These are phyloP conservation scores for Flaveria brownii DNA, from an alignment of 129 eudicot species.

Conservation along the genomic window DNA sequence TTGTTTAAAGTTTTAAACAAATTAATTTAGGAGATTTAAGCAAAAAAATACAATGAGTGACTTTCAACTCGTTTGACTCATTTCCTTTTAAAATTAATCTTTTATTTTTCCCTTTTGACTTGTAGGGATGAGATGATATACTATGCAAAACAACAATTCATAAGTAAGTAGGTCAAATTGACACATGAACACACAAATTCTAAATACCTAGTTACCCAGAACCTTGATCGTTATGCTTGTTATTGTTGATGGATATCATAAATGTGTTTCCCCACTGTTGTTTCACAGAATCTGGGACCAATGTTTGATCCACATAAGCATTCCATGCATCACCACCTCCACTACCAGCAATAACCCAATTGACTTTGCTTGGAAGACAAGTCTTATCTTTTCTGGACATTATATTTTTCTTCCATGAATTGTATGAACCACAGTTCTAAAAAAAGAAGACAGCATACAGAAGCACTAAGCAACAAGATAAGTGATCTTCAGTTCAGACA, in stretches of 20 bases:
- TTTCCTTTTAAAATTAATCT: not conserved
- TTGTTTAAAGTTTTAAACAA: not conserved
- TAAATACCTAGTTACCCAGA: constrained; percentile 40
- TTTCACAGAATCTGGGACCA: constrained; percentile 65
- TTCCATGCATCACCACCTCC: constrained; percentile 70
- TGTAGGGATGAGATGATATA: not conserved
- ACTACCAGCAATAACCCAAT: constrained; percentile 72
- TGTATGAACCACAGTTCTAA: constrained; percentile 50
- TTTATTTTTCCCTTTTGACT: not conserved
- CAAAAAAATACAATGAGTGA: not conserved
- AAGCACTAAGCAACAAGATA: not conserved
- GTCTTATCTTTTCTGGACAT: constrained; percentile 31
- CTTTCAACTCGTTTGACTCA: not conserved
- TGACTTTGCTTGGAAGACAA: constrained; percentile 59
- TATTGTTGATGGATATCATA: constrained; percentile 46
- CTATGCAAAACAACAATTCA: not conserved
- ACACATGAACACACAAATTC: not conserved
- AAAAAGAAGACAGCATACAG: constrained; percentile 14
- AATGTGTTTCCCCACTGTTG: constrained; percentile 76
- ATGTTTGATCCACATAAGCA: constrained; percentile 53
- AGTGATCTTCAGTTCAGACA: not conserved
- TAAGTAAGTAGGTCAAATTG: not conserved
- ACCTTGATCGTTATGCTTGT: constrained; percentile 24
- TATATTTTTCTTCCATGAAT: constrained; percentile 42
- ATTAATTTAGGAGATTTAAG: not conserved